Conservation (phyloP, 495 filamentous ascomycete genomes). For the Diplogelasinospora grovesii region DNA sequence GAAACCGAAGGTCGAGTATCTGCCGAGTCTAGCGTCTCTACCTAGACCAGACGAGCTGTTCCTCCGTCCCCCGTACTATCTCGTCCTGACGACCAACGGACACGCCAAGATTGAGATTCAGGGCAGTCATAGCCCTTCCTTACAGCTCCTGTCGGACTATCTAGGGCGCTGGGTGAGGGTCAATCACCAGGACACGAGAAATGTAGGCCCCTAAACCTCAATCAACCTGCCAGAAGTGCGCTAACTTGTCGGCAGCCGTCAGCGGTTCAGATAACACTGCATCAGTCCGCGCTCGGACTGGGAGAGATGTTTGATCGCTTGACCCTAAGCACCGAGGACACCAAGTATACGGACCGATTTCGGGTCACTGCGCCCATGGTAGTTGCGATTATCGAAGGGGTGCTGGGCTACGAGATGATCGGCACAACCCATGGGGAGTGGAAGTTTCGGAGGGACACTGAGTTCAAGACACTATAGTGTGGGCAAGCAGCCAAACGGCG, state of each 20-base stretch:
- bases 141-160: slow-evolving; percentile 33
- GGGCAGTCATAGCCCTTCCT: slow-evolving; percentile 32
- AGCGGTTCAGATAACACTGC: slow-evolving; percentile 25
- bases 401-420: slow-evolving; percentile 32
- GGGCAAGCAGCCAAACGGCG: no score
- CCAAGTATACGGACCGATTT: slow-evolving; percentile 17
- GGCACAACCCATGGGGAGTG: slow-evolving; percentile 7
- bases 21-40: slow-evolving; percentile 25
- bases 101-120: slow-evolving; percentile 22
- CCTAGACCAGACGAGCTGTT: slow-evolving; percentile 32
- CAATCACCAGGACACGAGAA: slow-evolving; percentile 27
- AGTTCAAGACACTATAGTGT: slow-evolving; percentile 14
- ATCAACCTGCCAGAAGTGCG: not conserved
- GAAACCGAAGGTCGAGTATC: slow-evolving; percentile 12
- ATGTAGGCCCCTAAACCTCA: no score
- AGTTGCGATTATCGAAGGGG: slow-evolving; percentile 31
- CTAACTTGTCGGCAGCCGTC: slow-evolving; percentile 20
- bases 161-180: slow-evolving; percentile 31
- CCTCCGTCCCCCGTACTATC: slow-evolving; percentile 33
- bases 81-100: slow-evolving; percentile 19
- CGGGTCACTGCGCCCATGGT: slow-evolving; percentile 28
- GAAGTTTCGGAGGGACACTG: slow-evolving; percentile 17
- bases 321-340: slow-evolving; percentile 21
- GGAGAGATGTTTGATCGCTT: slow-evolving; percentile 31
- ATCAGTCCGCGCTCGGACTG: slow-evolving; percentile 32